Base-by-base conservation (phyloP, 352 stramenopile genomes). In the Globisporangium yorkense region DNA sequence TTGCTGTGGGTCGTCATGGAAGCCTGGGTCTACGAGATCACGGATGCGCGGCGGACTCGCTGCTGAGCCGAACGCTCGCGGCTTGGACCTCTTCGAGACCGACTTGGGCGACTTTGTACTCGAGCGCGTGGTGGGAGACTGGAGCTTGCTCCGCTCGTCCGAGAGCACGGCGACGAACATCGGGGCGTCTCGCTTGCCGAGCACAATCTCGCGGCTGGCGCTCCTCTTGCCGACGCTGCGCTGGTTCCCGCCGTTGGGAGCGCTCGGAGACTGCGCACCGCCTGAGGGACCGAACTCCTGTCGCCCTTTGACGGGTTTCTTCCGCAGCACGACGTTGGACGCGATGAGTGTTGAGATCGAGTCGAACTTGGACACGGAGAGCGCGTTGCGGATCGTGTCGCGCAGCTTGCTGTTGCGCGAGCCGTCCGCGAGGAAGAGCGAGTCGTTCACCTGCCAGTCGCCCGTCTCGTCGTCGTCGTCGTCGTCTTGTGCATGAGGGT, bases 351-450 rank as follows among this genome's bases (percentile, higher is more conserved):
- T 89, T 20, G 88, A 92, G 21, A 97, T 80, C 1, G 87, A 96
- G 68, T 97, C 89, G 60, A 96, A 97, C 65, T 93, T 92, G 27
- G 84, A 94, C 4, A 92, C 74, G 33, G 87, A 79, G 5, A 97
- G 71, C 2, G 85, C 83, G 5, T 74, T 69, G 10, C 79, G 76
- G 39, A 96, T 91, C 20, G 81, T 94, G 56, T 95, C 84, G 10
- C 89, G 75, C 27, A 97, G 70, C 45, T 84, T 89, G 56, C 77
- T 89, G 69, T 94, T 95, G 54, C 77, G 86, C 41, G 80, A 85
- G 27, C 89, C 89, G 54, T 97, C 88, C 0, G 89, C 81, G 9
- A 93, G 78, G 54, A 97, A 97, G 21, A 97, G 72, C 8, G 84
- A 72, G 53, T 87, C 68, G 57, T 92, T 84, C 43, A 76, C 60